A percentile compares a stretch with the other conserved stretches of the same genome.
phyloP scores from a whole-genome alignment of 2,329 filamentous ascomycete species.

The Ilyonectria destructans region DNA sequence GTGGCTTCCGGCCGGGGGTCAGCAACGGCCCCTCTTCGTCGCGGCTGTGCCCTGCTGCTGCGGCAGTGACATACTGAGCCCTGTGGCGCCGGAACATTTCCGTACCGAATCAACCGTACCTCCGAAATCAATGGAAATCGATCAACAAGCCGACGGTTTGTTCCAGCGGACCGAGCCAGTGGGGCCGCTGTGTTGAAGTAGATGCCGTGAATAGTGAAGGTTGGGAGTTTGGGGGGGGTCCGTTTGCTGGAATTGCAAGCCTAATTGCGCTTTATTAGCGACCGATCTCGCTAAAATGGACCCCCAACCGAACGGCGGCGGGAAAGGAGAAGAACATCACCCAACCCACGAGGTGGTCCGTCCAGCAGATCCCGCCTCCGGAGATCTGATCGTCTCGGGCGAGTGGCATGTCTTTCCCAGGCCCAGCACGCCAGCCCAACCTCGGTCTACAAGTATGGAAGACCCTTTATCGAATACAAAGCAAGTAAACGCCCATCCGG shows the following conservation, averaged over 20 bases:
- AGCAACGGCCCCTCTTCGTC: neutral
- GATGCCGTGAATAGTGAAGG: too few species aligned
- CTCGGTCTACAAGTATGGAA: constrained; percentile 12
- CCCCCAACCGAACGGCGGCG: neutral
- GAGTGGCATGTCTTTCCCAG: neutral
- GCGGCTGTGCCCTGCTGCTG: neutral
- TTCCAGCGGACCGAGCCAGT: constrained; percentile 34
- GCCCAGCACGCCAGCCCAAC: constrained; percentile 1
- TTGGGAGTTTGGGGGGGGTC: neutral
- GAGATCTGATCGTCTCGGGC: constrained; percentile 19
- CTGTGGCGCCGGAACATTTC: neutral
- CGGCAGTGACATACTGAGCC: neutral
- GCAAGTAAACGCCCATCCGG: neutral
- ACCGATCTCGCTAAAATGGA: neutral
- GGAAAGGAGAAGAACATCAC: neutral
- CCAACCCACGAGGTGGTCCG: constrained; percentile 17
- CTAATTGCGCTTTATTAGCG: neutral
- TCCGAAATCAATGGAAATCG: constrained; percentile 2
- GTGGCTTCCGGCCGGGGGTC: constrained; percentile 1
- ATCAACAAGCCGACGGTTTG: constrained; percentile 29
- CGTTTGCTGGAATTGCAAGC: neutral
- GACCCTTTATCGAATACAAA: neutral
- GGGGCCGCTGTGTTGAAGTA: neutral
- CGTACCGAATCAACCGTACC: neutral
- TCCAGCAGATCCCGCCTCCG: constrained; percentile 12